Percentiles rank a stretch among this genome's conserved stretches.
phyloP scores from a whole-genome alignment of 176 grass and related monocot species.

The Bromus sterilis region DNA sequence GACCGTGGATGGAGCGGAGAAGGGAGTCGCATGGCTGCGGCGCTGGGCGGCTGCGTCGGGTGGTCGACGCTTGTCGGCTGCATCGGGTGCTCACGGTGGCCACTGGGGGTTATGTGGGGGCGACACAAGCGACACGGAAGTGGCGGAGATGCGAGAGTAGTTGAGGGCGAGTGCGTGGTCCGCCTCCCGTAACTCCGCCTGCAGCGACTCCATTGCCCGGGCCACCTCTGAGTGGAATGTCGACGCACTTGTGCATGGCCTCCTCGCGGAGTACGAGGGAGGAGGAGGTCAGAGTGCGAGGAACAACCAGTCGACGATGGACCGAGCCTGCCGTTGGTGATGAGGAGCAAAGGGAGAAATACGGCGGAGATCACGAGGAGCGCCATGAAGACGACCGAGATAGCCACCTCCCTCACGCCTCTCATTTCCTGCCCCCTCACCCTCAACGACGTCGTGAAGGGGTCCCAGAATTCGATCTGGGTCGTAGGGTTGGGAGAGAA shows the following conservation, averaged over 20 bases:
- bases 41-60: no score
- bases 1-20: no score
- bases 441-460: no score
- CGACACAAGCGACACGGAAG: slow-evolving; percentile 49
- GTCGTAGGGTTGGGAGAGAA: no score
- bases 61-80: no score
- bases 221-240: slow-evolving; percentile 44
- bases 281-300: background rate
- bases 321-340: slow-evolving; percentile 3
- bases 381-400: slow-evolving; percentile 41
- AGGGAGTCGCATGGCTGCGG: no score
- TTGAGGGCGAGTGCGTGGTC: slow-evolving; percentile 59
- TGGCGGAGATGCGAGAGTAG: slow-evolving; percentile 56
- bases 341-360: slow-evolving; percentile 54
- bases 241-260: background rate
- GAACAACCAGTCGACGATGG: background rate
- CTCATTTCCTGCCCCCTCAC: background rate
- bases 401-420: slow-evolving; percentile 35
- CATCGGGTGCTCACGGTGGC: no score
- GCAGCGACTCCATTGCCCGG: slow-evolving; percentile 54
- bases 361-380: slow-evolving; percentile 71
- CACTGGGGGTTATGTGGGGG: slow-evolving; percentile 59
- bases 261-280: background rate
- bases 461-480: no score
- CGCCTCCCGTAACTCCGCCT: slow-evolving; percentile 43